phyloP scores from a whole-genome alignment of 192 early-diverging fungal species.

The Podila epigama region DNA sequence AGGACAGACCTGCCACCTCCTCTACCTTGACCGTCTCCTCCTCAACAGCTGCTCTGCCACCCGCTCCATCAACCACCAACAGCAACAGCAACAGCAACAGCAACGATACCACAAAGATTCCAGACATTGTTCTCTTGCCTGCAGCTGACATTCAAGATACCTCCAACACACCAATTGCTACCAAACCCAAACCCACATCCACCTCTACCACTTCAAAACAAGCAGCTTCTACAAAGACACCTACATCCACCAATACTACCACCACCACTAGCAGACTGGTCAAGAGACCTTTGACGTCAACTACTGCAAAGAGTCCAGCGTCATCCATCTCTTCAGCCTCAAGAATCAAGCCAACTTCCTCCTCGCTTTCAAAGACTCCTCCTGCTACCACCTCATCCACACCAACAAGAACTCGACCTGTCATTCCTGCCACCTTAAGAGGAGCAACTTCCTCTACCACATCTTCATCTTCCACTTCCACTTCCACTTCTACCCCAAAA shows the following conservation, averaged over 20 bases:
- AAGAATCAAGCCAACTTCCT: conserved; percentile 9
- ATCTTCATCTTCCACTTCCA: conserved; percentile 19
- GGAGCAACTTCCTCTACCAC: conserved; percentile 15
- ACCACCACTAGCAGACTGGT: neutral
- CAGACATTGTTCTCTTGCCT: conserved; percentile 20
- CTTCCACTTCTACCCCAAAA: neutral
- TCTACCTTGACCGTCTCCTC: conserved; percentile 4
- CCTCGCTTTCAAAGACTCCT: conserved; percentile 15
- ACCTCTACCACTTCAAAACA: neutral
- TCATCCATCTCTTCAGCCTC: too few species aligned
- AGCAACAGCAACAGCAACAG: too few species aligned
- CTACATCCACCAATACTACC: neutral
- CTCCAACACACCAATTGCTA: neutral
- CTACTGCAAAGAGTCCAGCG: neutral
- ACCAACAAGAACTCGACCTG: conserved; percentile 14
- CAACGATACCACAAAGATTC: neutral
- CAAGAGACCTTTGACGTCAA: conserved; percentile 22
- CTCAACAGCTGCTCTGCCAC: neutral
- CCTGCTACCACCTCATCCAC: neutral
- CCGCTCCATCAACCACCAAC: conserved; percentile 12
- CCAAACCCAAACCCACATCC: too few species aligned
- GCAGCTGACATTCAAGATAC: conserved; percentile 31
- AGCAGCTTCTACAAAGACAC: neutral
- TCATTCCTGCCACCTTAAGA: conserved; percentile 20
- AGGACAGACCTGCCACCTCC: neutral